A percentile compares a stretch with the other conserved stretches of the same genome.
These are phyloP conservation scores for Boechera divaricarpa DNA, from an alignment of 345 rosid genomes.

Conservation along the genomic window DNA sequence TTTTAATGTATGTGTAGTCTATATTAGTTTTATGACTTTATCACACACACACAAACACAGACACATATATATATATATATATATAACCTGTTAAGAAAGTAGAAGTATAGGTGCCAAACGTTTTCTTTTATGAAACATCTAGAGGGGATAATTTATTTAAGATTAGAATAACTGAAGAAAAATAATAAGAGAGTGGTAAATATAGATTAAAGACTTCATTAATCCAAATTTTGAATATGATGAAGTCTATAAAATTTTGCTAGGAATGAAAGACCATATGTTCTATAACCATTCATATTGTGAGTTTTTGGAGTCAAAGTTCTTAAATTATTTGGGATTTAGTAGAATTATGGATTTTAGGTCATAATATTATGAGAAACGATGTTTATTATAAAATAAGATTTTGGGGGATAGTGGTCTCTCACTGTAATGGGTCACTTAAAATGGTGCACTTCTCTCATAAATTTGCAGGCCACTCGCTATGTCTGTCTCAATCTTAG, in stretches of 20 bases:
- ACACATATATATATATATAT: too few relatives aligned
- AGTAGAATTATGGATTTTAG: slow-evolving; percentile 22
- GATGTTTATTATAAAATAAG: slow-evolving; percentile 10
- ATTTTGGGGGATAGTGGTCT: slow-evolving; percentile 38
- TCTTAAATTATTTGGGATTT: neutral
- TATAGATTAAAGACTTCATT: too few relatives aligned
- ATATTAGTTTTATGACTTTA: too few relatives aligned
- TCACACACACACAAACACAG: too few relatives aligned
- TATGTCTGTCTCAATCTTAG: slow-evolving; percentile 50
- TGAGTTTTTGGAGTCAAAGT: neutral
- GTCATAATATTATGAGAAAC: slow-evolving; percentile 22
- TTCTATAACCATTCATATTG: neutral
- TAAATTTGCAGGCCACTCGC: slow-evolving; percentile 60
- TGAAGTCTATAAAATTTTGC: neutral
- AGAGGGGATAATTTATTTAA: too few relatives aligned
- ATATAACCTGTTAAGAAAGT: neutral
- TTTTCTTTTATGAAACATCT: too few relatives aligned
- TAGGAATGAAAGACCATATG: neutral
- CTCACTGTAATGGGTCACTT: slow-evolving; percentile 48
- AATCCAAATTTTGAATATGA: too few relatives aligned
- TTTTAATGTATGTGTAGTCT: neutral
- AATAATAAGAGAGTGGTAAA: too few relatives aligned
- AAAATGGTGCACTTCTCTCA: slow-evolving; percentile 44
- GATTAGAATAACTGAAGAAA: too few relatives aligned
- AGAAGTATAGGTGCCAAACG: too few relatives aligned